Evolutionary conservation across 192 early-diverging fungal genomes (phyloP).

Genomic region (Entomortierella beljakovae): DNA sequence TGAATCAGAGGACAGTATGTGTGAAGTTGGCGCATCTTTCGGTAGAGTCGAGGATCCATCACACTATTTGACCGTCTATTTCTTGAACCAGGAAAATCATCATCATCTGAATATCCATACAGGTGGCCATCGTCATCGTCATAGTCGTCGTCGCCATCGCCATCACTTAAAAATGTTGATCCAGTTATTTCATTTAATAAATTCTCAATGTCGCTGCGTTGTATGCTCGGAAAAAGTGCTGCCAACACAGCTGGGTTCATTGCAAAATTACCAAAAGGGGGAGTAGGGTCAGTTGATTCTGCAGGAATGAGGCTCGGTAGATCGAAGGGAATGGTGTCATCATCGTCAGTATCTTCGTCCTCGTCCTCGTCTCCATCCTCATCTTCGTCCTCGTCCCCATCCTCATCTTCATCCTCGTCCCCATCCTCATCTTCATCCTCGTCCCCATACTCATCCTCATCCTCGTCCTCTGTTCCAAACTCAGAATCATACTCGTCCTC

Average conservation of each 20-base stretch:
- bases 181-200: too few species aligned
- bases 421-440: too few species aligned
- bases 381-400: background rate
- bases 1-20: conserved; percentile 23
- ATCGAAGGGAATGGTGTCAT: background rate
- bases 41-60: background rate
- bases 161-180: too few species aligned
- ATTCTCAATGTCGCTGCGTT: too few species aligned
- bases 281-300: too few species aligned
- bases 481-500: background rate
- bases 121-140: background rate
- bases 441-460: conserved; percentile 8
- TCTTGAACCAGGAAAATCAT: background rate
- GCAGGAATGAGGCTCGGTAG: background rate
- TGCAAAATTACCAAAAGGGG: too few species aligned
- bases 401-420: too few species aligned
- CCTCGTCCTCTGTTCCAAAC: background rate
- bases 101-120: background rate
- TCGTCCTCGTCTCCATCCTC: background rate
- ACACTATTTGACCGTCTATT: background rate
- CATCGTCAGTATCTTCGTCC: conserved; percentile 13
- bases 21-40: conserved; percentile 14
- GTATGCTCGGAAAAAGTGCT: too few species aligned
- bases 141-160: background rate
- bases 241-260: too few species aligned